Conservation (phyloP, 2,329 filamentous ascomycete species). For the Plenodomus lindquistii region DNA sequence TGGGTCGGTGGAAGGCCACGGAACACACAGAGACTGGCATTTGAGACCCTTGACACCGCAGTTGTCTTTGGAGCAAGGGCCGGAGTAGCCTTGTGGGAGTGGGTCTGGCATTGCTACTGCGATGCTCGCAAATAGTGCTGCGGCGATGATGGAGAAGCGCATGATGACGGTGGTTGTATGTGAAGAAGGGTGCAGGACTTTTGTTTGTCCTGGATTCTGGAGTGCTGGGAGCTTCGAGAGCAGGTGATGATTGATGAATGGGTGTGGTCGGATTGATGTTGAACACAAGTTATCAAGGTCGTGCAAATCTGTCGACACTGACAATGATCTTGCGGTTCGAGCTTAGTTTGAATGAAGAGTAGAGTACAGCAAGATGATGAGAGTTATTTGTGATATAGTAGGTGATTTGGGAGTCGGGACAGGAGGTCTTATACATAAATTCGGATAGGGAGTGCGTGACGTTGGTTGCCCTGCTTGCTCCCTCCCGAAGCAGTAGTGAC, state of each 20-base stretch:
- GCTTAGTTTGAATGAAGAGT: no score
- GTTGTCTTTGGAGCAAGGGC: constrained; percentile 16
- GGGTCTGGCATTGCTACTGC: constrained; percentile 26
- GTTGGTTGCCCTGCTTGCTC: not conserved
- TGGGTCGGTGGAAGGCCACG: constrained; percentile 14
- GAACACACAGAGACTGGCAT: constrained; percentile 15
- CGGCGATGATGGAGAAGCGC: constrained; percentile 17
- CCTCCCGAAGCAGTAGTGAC: constrained; percentile 5
- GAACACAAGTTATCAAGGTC: no score
- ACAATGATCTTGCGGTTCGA: no score
- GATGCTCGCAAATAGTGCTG: constrained; percentile 18
- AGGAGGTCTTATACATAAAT: not conserved
- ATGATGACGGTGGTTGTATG: constrained; percentile 5
- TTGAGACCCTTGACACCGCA: constrained; percentile 13
- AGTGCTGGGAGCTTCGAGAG: not conserved
- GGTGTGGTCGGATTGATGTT: not conserved
- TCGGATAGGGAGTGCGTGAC: constrained; percentile 6
- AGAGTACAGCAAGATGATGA: no score
- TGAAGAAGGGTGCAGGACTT: not conserved
- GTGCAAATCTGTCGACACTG: no score
- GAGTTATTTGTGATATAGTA: no score
- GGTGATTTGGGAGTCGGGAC: no score
- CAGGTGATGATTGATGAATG: not conserved
- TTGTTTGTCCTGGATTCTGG: not conserved
- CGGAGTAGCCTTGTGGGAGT: constrained; percentile 23